Evolutionary conservation across 2,329 filamentous ascomycete genomes (phyloP).

Genomic region (Camillea tinctor): DNA sequence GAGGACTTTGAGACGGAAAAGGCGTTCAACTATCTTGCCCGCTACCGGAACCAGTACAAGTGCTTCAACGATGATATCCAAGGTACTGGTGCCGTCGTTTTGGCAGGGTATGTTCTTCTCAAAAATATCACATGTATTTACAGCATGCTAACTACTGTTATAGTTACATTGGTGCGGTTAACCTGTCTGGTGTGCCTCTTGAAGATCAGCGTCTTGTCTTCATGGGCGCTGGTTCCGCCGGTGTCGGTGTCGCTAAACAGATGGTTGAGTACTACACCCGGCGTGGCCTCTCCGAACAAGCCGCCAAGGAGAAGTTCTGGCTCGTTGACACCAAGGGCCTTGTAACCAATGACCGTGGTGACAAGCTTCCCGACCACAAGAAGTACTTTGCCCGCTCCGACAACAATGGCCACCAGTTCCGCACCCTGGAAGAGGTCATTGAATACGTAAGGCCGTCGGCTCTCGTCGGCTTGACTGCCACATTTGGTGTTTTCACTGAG

Average conservation of each 20-base stretch:
- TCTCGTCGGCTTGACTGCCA: constrained; percentile 90
- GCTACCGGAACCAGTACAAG: constrained; percentile 84
- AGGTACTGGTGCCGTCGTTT: constrained; percentile 91
- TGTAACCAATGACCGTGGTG: constrained; percentile 88
- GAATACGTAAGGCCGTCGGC: constrained; percentile 95
- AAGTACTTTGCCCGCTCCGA: constrained; percentile 67
- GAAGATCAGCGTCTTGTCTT: constrained; percentile 95
- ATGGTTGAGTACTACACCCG: constrained; percentile 96
- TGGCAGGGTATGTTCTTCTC: constrained; percentile 64
- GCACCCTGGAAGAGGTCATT: constrained; percentile 84
- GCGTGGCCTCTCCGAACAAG: constrained; percentile 83
- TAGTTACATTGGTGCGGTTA: constrained; percentile 68
- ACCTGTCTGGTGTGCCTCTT: constrained; percentile 78
- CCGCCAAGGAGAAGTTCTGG: constrained; percentile 90
- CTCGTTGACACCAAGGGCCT: constrained; percentile 96
- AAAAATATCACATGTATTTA: background rate
- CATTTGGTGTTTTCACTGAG: constrained; percentile 91
- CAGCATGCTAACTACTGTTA: constrained; percentile 13
- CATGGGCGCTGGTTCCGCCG: constrained; percentile 91
- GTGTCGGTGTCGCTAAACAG: constrained; percentile 96
- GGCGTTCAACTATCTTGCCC: constrained; percentile 88
- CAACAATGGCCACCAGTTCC: constrained; percentile 68
- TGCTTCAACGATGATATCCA: constrained; percentile 99
- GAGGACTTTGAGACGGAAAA: constrained; percentile 94
- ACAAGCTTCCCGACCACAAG: constrained; percentile 90